These are phyloP conservation scores for Lactifluus rugatus DNA, from an alignment of 768 basidiomycete genomes.

Conservation along the genomic window DNA sequence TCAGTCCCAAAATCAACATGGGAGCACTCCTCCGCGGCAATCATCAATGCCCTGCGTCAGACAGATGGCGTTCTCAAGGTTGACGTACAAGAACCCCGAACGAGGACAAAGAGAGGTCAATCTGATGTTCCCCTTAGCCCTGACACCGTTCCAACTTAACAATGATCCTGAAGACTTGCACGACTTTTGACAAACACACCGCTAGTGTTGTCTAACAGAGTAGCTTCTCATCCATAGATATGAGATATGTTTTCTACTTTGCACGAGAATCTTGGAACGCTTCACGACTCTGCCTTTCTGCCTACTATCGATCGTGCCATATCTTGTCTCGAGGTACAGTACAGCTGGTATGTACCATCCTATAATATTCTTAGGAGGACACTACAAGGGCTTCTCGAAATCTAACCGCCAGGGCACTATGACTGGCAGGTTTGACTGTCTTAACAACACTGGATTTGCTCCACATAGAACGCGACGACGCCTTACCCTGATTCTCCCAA, in stretches of 20 bases:
- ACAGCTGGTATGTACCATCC: neutral
- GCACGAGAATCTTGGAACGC: neutral
- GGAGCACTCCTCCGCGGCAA: conserved; percentile 2
- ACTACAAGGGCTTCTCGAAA: neutral
- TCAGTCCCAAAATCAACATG: conserved; percentile 12
- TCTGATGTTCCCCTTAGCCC: neutral
- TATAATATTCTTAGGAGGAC: neutral
- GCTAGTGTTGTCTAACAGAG: neutral
- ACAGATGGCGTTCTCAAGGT: conserved; percentile 16
- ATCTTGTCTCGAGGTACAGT: neutral
- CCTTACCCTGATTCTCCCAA: no score
- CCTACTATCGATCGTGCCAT: neutral
- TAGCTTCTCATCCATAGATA: neutral
- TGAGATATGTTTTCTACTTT: neutral
- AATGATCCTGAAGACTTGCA: neutral
- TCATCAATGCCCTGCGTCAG: conserved; percentile 7
- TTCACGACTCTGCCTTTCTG: neutral
- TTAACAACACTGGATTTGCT: neutral
- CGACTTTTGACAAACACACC: conserved; percentile 2
- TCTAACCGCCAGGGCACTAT: neutral
- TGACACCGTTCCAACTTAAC: neutral
- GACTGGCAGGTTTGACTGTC: neutral
- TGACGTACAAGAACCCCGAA: conserved; percentile 16
- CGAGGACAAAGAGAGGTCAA: conserved; percentile 16
- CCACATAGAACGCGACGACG: neutral